phyloP scores from a whole-genome alignment of 768 basidiomycete genomes.

The Trametes cubensis region DNA sequence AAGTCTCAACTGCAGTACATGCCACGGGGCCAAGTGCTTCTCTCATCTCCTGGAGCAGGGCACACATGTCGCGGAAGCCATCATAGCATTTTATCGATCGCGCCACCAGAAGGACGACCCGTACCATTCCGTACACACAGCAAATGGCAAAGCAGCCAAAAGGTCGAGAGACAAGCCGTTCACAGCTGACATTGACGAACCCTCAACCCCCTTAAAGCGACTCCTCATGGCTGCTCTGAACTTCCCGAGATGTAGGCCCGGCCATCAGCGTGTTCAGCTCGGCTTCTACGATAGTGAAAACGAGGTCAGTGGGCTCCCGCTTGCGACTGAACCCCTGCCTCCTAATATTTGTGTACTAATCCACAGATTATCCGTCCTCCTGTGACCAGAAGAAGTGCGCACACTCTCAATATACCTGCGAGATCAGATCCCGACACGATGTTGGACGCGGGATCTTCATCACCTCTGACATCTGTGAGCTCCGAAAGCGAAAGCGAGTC shows the following conservation, averaged over 20 bases:
- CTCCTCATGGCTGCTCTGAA: constrained; percentile 51
- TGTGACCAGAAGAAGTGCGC: background rate
- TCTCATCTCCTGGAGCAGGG: constrained; percentile 39
- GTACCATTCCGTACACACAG: background rate
- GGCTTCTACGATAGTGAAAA: constrained; percentile 64
- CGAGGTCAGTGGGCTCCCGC: background rate
- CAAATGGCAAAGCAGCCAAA: background rate
- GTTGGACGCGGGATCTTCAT: background rate
- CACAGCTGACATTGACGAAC: background rate
- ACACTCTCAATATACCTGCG: background rate
- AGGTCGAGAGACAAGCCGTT: background rate
- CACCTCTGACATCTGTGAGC: background rate
- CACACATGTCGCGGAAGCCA: constrained; percentile 42
- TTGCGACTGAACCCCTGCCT: background rate
- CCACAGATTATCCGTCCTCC: background rate
- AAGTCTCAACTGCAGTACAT: constrained; percentile 40
- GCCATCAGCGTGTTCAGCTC: constrained; percentile 39
- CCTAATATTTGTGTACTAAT: background rate
- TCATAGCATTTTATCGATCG: constrained; percentile 25
- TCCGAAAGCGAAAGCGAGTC: too few species aligned
- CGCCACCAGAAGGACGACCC: background rate
- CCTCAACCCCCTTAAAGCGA: constrained; percentile 28
- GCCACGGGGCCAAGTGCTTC: constrained; percentile 42
- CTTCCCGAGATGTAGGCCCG: constrained; percentile 52
- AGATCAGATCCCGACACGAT: background rate